Conservation (phyloP, 139 green algal genomes). For the Chlamydomonas incerta region DNA sequence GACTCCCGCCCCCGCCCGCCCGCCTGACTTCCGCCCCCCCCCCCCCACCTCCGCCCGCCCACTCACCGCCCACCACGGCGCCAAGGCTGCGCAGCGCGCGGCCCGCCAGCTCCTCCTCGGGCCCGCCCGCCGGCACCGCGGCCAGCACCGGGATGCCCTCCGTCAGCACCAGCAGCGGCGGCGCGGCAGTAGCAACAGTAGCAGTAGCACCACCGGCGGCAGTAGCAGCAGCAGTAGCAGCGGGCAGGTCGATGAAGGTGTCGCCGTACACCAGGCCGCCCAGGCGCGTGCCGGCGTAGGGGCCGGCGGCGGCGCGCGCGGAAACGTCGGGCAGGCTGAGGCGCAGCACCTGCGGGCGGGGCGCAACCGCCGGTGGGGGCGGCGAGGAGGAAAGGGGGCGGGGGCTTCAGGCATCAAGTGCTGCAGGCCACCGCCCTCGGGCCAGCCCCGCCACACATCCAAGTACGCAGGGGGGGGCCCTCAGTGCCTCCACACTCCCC, state of each 20-base stretch:
- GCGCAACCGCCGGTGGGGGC: no score
- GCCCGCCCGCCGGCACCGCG: not conserved
- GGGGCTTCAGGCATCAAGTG: no score
- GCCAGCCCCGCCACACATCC: no score
- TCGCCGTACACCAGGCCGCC: conserved; percentile 62
- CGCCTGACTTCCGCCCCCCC: no score
- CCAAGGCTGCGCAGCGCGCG: conserved; percentile 14
- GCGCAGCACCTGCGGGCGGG: not conserved
- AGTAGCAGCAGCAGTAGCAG: not conserved
- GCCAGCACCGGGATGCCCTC: conserved; percentile 17
- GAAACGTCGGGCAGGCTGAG: conserved; percentile 7
- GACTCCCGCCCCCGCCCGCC: no score
- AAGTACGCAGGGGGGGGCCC: not conserved
- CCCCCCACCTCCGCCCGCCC: not conserved
- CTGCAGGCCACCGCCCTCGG: no score
- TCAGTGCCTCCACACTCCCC: not conserved
- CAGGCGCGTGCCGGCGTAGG: not conserved
- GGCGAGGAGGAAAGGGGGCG: no score
- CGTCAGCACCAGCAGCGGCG: conserved; percentile 29
- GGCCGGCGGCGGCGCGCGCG: not conserved
- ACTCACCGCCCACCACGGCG: not conserved
- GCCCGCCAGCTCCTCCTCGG: conserved; percentile 10
- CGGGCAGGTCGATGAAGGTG: conserved; percentile 54
- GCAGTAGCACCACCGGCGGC: not conserved
- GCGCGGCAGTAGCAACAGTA: not conserved